These are phyloP conservation scores for Tremella fuciformis DNA, from an alignment of 768 basidiomycete genomes.

Conservation along the genomic window DNA sequence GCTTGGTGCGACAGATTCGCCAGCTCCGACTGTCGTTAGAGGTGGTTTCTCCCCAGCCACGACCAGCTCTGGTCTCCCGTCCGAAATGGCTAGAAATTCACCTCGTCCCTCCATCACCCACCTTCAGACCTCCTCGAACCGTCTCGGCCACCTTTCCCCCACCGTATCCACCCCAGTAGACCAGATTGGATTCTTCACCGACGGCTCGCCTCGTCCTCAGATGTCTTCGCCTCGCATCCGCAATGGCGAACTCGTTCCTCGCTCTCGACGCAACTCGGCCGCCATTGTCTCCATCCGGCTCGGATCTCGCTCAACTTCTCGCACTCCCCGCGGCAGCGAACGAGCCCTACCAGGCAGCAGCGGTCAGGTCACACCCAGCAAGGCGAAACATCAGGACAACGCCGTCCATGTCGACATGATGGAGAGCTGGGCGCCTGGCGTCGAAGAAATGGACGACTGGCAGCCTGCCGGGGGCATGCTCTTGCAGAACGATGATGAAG, in stretches of 20 bases:
- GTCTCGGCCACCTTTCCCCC: constrained; percentile 27
- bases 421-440: constrained; percentile 13
- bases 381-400: constrained; percentile 17
- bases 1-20: constrained; percentile 15
- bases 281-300: constrained; percentile 45
- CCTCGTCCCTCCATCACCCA: constrained; percentile 13
- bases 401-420: constrained; percentile 33
- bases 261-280: constrained; percentile 39
- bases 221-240: constrained; percentile 20
- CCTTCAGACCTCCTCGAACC: constrained; percentile 22
- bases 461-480: constrained; percentile 43
- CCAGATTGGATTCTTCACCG: constrained; percentile 20
- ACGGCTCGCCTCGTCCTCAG: constrained; percentile 19
- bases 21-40: constrained; percentile 10
- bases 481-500: constrained; percentile 27
- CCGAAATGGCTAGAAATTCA: constrained; percentile 7
- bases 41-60: constrained; percentile 28
- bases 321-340: constrained; percentile 37
- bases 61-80: constrained; percentile 12
- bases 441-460: constrained; percentile 40
- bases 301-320: constrained; percentile 35
- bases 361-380: constrained; percentile 37
- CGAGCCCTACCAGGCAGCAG: constrained; percentile 26
- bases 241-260: constrained; percentile 23
- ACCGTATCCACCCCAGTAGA: constrained; percentile 35